Base-by-base conservation (phyloP, 257 asterid species). In the Apocynum venetum region DNA sequence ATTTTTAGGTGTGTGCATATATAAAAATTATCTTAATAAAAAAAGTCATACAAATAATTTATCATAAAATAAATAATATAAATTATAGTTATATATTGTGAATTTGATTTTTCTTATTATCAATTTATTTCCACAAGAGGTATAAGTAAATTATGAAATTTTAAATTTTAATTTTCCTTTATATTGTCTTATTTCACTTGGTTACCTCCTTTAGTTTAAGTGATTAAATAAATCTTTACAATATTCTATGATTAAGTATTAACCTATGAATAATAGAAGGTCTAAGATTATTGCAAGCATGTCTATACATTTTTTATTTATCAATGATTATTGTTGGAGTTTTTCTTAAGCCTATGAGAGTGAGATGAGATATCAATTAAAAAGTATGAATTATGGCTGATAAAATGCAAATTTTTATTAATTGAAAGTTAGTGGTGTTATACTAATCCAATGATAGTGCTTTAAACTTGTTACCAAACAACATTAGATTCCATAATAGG, bases 391-490 rank as follows among this genome's bases (percentile, higher is more conserved):
- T 79, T 46, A 67, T 44, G 15, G 57, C 4, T 38, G 56, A 25
- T 53, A 25, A 75, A 77, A 79, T 68, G 40, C 13, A 25, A 41
- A 17, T 53, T 13, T 13, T 53, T 17, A 41, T 52, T 38, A 53
- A 53, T 67, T 6, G 15, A 43, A 38, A 40, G 57, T 68, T 70
- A n/a, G 61, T 55, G 56, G 64, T 64, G 38, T 51, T 63, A 56
- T 36, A 61, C 31, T 71, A 73, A 79, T 82, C 69, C 64, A 76
- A 15, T 51, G 69, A 0, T 48, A 79, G 74, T 80, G 79, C 60
- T 77, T 73, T 64, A 78, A 87, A 72, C 41, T 46, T 74, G 49
- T 77, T 67, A 71, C 76, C 74, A 53, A 80, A 76, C 85, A 79
- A 49, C 83, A 74, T 76, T 8, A 75, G 80, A 79, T 85, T 79